Conservation (phyloP, 1,284 basidiomycete genomes). For the Exobasidium rhododendri region DNA sequence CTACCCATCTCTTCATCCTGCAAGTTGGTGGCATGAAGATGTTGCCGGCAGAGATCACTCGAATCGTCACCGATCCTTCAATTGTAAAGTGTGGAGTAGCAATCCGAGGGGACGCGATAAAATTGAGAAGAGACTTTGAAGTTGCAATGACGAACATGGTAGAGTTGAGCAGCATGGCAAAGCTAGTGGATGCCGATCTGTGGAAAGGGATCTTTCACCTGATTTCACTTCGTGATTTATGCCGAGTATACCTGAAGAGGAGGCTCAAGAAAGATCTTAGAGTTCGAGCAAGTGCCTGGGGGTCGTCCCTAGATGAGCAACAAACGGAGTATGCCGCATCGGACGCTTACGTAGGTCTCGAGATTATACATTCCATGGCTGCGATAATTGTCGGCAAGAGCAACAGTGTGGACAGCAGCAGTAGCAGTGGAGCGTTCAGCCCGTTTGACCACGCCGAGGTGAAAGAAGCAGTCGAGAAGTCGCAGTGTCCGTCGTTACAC, state of each 20-base stretch:
- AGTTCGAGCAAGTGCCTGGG: constrained; percentile 35
- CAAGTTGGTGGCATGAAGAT: not conserved
- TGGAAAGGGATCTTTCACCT: constrained; percentile 23
- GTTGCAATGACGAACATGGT: constrained; percentile 21
- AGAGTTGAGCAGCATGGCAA: constrained; percentile 34
- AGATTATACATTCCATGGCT: constrained; percentile 27
- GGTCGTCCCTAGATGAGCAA: constrained; percentile 17
- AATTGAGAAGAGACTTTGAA: constrained; percentile 39
- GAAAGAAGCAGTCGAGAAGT: not conserved
- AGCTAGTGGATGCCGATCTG: constrained; percentile 22
- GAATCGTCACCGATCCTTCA: constrained; percentile 25
- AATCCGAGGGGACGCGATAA: constrained; percentile 34
- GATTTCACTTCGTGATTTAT: constrained; percentile 39
- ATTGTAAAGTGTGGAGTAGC: constrained; percentile 42
- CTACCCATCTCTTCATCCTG: not conserved
- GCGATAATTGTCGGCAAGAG: constrained; percentile 17
- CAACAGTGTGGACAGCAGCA: not conserved
- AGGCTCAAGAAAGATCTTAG: constrained; percentile 30
- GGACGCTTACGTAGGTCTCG: constrained; percentile 39
- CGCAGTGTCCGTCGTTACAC: not conserved
- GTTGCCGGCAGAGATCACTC: constrained; percentile 18
- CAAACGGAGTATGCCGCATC: constrained; percentile 45
- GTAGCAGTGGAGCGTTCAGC: not conserved
- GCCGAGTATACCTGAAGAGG: constrained; percentile 29
- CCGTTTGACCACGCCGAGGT: no score